A percentile compares a stretch with the other conserved stretches of the same genome.
Conservation (phyloP, 2,329 filamentous ascomycete species). For the Didymellaceae sp. region DNA sequence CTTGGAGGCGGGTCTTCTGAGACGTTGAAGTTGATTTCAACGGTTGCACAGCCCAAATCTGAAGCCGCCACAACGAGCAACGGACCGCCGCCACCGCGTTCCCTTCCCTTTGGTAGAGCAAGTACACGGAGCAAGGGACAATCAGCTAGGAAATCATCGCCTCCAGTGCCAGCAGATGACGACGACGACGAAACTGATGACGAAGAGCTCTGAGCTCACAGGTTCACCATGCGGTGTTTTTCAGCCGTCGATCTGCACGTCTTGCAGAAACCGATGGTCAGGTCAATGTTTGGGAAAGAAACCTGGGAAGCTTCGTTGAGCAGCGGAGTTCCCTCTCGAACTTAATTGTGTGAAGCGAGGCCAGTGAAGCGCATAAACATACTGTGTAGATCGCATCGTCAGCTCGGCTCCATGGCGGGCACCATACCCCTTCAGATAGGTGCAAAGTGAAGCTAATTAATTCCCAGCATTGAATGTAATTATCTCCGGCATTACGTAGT, state of each 20-base stretch:
- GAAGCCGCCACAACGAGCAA: conserved; percentile 20
- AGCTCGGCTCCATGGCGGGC: too few relatives aligned
- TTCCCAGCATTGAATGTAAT: too few relatives aligned
- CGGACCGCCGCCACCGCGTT: conserved; percentile 41
- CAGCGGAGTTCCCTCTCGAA: conserved; percentile 5
- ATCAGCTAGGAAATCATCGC: conserved; percentile 19
- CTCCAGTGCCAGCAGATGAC: conserved; percentile 18
- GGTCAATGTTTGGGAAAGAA: too few relatives aligned
- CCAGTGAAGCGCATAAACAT: conserved; percentile 2
- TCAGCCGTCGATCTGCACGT: too few relatives aligned
- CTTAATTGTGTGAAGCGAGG: conserved; percentile 2
- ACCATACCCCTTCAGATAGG: too few relatives aligned
- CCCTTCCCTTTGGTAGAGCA: conserved; percentile 44
- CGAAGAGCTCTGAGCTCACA: conserved; percentile 39
- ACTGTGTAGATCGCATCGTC: too few relatives aligned
- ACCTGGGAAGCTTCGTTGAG: not conserved
- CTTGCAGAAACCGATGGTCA: too few relatives aligned
- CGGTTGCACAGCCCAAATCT: conserved; percentile 25
- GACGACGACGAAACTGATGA: conserved; percentile 47
- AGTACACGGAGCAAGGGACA: conserved; percentile 29
- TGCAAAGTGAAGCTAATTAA: too few relatives aligned
- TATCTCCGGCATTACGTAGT: too few relatives aligned
- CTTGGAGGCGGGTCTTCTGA: conserved; percentile 23
- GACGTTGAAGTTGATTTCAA: conserved; percentile 25
- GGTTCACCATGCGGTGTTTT: too few relatives aligned